These are phyloP conservation scores for Camillea tinctor DNA, from an alignment of 2,329 filamentous ascomycete genomes.

Conservation along the genomic window DNA sequence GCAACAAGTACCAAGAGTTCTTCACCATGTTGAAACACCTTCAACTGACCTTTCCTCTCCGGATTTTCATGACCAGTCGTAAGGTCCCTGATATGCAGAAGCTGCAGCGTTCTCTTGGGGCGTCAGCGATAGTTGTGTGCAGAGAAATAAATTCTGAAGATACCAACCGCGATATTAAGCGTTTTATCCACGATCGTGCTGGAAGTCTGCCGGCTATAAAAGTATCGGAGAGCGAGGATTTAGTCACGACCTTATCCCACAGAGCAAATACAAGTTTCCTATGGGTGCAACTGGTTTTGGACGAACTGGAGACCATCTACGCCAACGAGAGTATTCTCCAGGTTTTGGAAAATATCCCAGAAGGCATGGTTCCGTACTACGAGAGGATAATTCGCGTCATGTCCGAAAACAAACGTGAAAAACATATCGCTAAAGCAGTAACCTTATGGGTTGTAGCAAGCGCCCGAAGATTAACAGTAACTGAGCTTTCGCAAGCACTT, in stretches of 20 bases:
- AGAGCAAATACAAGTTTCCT: slow-evolving; percentile 34
- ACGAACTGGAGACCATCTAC: slow-evolving; percentile 28
- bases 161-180: slow-evolving; percentile 26
- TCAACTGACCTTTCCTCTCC: slow-evolving; percentile 20
- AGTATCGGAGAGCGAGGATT: slow-evolving; percentile 6
- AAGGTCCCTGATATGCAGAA: slow-evolving; percentile 22
- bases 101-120: slow-evolving; percentile 7
- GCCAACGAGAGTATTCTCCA: slow-evolving; percentile 24
- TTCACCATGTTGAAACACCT: slow-evolving; percentile 25
- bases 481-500: slow-evolving; percentile 30
- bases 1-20: slow-evolving; percentile 21
- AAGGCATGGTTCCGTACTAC: slow-evolving; percentile 33
- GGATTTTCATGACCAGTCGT: slow-evolving; percentile 31
- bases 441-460: slow-evolving; percentile 29
- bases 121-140: not conserved
- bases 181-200: slow-evolving; percentile 23
- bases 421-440: slow-evolving; percentile 28
- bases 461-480: slow-evolving; percentile 19
- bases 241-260: slow-evolving; percentile 21
- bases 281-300: slow-evolving; percentile 33
- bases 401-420: slow-evolving; percentile 25
- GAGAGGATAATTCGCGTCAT: slow-evolving; percentile 22
- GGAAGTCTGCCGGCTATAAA: slow-evolving; percentile 16
- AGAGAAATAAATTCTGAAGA: slow-evolving; percentile 25
- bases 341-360: slow-evolving; percentile 31